Evolutionary conservation across 352 stramenopile genomes (phyloP).

Genomic region (Phytopythium montanum): DNA sequence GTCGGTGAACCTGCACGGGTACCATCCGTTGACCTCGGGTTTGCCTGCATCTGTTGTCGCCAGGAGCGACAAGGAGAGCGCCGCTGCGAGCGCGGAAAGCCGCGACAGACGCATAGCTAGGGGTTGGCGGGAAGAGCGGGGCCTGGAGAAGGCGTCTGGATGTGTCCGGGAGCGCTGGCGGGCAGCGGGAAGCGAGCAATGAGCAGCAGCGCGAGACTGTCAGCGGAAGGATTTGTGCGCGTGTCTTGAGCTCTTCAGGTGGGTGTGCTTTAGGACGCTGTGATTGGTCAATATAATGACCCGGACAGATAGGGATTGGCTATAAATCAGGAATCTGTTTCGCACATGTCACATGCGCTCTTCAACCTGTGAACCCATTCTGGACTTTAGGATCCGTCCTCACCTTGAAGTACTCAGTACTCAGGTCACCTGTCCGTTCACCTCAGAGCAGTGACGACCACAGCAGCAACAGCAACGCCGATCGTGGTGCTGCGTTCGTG

Average conservation of each 20-base stretch:
- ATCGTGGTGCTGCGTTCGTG: not conserved
- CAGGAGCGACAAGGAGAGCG: not conserved
- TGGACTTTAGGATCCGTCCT: too few species aligned
- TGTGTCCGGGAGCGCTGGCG: not conserved
- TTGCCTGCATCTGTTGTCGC: not conserved
- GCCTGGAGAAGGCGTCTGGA: not conserved
- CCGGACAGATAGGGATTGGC: too few species aligned
- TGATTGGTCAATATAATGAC: not conserved
- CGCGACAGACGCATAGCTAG: not conserved
- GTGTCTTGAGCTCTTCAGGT: not conserved
- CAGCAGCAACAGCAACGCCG: not conserved
- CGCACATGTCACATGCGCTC: too few species aligned
- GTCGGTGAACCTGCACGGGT: constrained; percentile 28
- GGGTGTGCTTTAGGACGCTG: not conserved
- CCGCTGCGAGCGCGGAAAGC: not conserved
- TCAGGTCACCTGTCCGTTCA: too few species aligned
- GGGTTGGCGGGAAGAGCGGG: not conserved
- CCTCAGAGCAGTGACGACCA: not conserved
- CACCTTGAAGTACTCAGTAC: too few species aligned
- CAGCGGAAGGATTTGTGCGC: not conserved
- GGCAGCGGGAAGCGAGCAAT: not conserved
- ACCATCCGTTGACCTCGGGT: constrained; percentile 40
- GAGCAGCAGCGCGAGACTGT: not conserved
- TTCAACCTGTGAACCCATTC: too few species aligned
- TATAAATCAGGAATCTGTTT: too few species aligned